phyloP scores from a whole-genome alignment of 352 stramenopile genomes.

The Elongisporangium anandrum region DNA sequence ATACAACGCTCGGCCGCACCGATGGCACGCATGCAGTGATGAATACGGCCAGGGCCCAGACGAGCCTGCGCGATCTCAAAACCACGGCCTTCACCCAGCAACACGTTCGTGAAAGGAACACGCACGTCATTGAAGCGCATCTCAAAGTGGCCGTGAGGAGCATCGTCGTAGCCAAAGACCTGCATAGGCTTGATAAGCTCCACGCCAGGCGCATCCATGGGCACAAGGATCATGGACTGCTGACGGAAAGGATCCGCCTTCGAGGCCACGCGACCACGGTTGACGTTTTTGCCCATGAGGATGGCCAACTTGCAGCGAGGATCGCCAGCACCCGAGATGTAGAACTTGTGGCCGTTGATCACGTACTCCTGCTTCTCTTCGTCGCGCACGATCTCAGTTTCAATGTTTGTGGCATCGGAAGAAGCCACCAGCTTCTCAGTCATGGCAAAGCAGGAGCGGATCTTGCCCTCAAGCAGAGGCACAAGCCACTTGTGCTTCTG shows the following conservation, averaged over 20 bases:
- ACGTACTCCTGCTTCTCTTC: constrained; percentile 82
- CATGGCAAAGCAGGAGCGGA: constrained; percentile 96
- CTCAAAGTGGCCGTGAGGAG: constrained; percentile 92
- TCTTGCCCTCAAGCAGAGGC: constrained; percentile 91
- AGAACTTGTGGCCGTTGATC: constrained; percentile 96
- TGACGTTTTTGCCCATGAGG: constrained; percentile 73
- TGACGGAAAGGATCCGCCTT: constrained; percentile 50
- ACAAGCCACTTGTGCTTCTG: constrained; percentile 93
- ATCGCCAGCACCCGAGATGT: constrained; percentile 94
- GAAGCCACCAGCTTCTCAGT: constrained; percentile 95
- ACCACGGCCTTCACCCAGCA: constrained; percentile 77
- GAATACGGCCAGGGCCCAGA: constrained; percentile 94
- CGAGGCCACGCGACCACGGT: constrained; percentile 15
- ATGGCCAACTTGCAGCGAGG: constrained; percentile 92
- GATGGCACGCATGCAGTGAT: constrained; percentile 98
- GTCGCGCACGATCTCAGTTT: constrained; percentile 72
- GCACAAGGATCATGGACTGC: constrained; percentile 91
- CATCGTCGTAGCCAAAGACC: constrained; percentile 97
- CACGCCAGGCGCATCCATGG: constrained; percentile 89
- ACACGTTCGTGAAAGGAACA: constrained; percentile 87
- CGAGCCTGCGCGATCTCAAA: constrained; percentile 91
- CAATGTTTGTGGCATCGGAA: constrained; percentile 96
- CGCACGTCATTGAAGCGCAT: constrained; percentile 94
- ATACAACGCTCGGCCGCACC: constrained; percentile 87
- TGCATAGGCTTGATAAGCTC: constrained; percentile 84